Conservation (phyloP, 2,329 filamentous ascomycete species). For the Hymenoscyphus repandus region DNA sequence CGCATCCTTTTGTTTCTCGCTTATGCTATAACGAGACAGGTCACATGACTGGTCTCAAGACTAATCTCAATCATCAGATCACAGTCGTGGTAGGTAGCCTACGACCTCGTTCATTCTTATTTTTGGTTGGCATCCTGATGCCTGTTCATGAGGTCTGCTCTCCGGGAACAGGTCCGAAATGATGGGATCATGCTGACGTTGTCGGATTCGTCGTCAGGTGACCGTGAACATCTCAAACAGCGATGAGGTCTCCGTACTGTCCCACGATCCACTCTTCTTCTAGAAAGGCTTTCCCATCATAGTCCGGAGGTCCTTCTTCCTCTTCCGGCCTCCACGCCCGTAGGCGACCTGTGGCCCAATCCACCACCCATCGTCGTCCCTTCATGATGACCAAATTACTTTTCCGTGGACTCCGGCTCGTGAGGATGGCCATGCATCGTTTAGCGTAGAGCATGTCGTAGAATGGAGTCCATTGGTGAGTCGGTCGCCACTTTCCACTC, state of each 20-base stretch:
- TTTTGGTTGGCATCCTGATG: no score
- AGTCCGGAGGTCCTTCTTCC: conserved; percentile 35
- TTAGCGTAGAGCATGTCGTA: conserved; percentile 57
- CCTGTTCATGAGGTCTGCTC: background rate
- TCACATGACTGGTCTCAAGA: no score
- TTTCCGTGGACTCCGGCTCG: conserved; percentile 52
- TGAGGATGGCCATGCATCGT: conserved; percentile 53
- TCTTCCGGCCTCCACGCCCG: conserved; percentile 42
- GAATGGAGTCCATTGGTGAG: conserved; percentile 48
- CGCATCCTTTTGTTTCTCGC: no score
- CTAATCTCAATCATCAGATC: no score
- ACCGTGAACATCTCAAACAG: background rate
- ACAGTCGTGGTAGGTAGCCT: no score
- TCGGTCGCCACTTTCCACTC: conserved; percentile 50
- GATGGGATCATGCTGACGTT: background rate
- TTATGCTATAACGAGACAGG: no score
- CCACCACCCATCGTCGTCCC: conserved; percentile 54
- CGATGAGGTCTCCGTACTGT: conserved; percentile 4
- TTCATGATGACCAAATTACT: conserved; percentile 52
- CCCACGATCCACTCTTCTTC: background rate
- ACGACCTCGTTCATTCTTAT: no score
- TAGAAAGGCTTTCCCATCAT: conserved; percentile 24
- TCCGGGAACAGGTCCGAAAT: background rate
- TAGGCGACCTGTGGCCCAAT: conserved; percentile 54
- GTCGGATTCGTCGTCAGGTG: background rate